These are phyloP conservation scores for Nymphaea thermarum DNA, from an alignment of 164 flowering plant genomes.

Conservation along the genomic window DNA sequence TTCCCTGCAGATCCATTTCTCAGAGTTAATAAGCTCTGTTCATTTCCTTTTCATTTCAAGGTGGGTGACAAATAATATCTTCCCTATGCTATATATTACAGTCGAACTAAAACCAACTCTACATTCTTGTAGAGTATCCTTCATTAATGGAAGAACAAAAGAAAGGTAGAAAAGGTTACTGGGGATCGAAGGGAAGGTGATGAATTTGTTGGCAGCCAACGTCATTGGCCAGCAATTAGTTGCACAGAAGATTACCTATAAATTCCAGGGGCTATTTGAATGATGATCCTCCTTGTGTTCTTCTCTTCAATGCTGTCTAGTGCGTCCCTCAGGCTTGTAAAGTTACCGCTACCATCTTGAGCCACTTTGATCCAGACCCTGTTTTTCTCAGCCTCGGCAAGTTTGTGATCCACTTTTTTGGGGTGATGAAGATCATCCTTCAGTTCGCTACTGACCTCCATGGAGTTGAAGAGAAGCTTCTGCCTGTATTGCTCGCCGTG, in stretches of 20 bases:
- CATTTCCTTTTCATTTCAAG: too few relatives aligned
- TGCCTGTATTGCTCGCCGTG: conserved; percentile 18
- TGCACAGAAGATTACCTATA: conserved; percentile 21
- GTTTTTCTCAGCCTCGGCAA: conserved; percentile 32
- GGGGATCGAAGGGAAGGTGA: too few relatives aligned
- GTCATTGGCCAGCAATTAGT: too few relatives aligned
- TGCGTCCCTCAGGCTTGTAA: conserved; percentile 26
- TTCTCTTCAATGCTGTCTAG: conserved; percentile 20
- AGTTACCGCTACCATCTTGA: conserved; percentile 34
- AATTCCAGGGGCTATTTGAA: conserved; percentile 35
- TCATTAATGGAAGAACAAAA: too few relatives aligned
- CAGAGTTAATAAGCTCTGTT: too few relatives aligned
- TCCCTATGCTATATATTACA: too few relatives aligned
- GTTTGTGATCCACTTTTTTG: conserved; percentile 19
- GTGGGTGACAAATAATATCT: too few relatives aligned
- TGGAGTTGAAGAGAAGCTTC: conserved; percentile 1
- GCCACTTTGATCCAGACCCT: conserved; percentile 24
- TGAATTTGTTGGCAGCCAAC: too few relatives aligned
- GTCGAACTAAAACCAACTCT: too few relatives aligned
- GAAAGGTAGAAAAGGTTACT: too few relatives aligned
- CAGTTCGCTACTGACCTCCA: neutral
- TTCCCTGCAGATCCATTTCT: conserved; percentile 31
- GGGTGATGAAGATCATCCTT: neutral
- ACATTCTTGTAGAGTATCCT: too few relatives aligned
- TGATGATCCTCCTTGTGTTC: conserved; percentile 30